Base-by-base conservation (phyloP, 345 rosid species). In the Linum lewisii region DNA sequence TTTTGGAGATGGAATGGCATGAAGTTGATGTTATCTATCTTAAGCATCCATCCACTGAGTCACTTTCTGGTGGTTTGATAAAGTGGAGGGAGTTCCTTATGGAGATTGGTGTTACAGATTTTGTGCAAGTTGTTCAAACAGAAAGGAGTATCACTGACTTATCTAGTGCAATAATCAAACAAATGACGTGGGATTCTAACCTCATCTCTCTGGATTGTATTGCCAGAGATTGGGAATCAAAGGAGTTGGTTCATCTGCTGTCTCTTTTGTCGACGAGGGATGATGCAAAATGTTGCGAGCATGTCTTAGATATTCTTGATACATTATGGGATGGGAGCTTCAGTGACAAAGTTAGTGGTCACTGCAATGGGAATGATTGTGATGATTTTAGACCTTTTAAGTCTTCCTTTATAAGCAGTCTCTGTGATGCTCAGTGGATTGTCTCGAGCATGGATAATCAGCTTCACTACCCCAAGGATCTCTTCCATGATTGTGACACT, bases 211-310 rank as follows among this genome's bases (percentile, higher is more conserved):
- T 75, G 1, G 73, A 68, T 50, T 70, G 72, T 67, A 52, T 68
- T 61, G 86, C 67, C 34, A 78, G 64, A 71, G 98, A 92, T 78
- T 92, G 98, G 98, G 95, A 83, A 72, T 92, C 98, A 54, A 59
- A 58, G 29, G 98, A 92, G 74, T 69, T 88, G 62, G 81, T 64
- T 56, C 64, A 73, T 57, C 61, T 92, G 21, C 73, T 92, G 63
- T 78, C 82, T 21, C 42, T 53, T 36, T 64, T 86, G 77, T 74
- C 77, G 61, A 44, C 50, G 26, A 69, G 55, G 64, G 78, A 82
- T 62, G 72, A 79, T 72, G 67, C 22, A n/a, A 76, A 78, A 69
- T 59, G 87, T 58, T 69, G 81, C 72, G 77, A 71, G 64, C 75
- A 78, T 77, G 76, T 92, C 57, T 71, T 92, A 70, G 90, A 83